A percentile compares a stretch with the other conserved stretches of the same genome.
phyloP scores from a whole-genome alignment of 768 basidiomycete species.

The Lentinula detonsa region DNA sequence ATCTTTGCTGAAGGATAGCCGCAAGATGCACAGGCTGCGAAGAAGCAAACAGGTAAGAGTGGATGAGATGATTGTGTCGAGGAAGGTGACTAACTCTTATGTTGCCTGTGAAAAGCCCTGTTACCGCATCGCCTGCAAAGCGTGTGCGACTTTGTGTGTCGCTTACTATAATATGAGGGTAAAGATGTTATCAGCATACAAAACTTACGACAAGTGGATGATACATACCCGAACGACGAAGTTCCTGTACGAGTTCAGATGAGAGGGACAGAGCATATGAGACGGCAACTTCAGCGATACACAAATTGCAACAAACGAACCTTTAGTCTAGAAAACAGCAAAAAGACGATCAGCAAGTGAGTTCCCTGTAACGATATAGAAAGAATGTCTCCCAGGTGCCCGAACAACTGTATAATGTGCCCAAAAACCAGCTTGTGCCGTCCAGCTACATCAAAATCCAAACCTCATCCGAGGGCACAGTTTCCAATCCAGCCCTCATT shows the following conservation, averaged over 20 bases:
- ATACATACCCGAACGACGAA: slow-evolving; percentile 87
- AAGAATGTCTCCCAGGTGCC: neutral
- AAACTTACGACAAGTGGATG: neutral
- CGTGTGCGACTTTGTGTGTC: slow-evolving; percentile 95
- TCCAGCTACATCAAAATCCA: slow-evolving; percentile 2
- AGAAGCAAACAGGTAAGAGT: neutral
- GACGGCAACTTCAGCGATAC: neutral
- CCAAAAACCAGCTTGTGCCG: neutral
- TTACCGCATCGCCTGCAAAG: slow-evolving; percentile 96
- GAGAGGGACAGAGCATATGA: slow-evolving; percentile 4
- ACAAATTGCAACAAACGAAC: slow-evolving; percentile 36
- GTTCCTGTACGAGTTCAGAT: slow-evolving; percentile 55
- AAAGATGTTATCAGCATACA: slow-evolving; percentile 1
- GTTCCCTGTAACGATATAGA: neutral
- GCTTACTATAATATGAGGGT: slow-evolving; percentile 56
- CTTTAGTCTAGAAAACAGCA: slow-evolving; percentile 65
- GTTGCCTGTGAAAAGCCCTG: slow-evolving; percentile 96
- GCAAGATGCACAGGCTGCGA: slow-evolving; percentile 85
- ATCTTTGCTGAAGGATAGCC: slow-evolving; percentile 95
- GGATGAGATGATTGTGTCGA: neutral
- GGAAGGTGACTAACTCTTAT: slow-evolving; percentile 67
- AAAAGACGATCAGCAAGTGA: slow-evolving; percentile 3
- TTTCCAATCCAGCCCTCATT: slow-evolving; percentile 10
- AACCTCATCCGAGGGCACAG: slow-evolving; percentile 18
- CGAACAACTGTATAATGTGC: too few species aligned